phyloP scores from a whole-genome alignment of 1,284 basidiomycete species.

The Sporisorium graminicola region DNA sequence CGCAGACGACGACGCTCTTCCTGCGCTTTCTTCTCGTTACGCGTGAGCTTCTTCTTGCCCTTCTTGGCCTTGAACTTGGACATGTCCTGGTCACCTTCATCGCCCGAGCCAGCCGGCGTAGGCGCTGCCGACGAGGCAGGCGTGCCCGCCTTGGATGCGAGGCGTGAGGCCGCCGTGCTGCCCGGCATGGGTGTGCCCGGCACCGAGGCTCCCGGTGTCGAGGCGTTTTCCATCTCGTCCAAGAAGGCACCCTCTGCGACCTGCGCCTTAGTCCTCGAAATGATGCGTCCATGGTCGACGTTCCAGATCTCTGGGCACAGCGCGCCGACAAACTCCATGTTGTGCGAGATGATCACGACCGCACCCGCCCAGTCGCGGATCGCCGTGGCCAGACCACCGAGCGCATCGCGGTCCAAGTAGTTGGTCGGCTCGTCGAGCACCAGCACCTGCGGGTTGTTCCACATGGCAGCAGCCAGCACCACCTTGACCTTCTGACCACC shows the following conservation, averaged over 20 bases:
- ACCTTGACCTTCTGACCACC: constrained; percentile 94
- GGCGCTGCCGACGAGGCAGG: constrained; percentile 69
- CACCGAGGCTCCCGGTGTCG: constrained; percentile 79
- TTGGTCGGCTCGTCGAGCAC: constrained; percentile 83
- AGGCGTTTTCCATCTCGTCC: constrained; percentile 71
- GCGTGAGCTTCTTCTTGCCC: constrained; percentile 69
- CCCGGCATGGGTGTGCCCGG: constrained; percentile 73
- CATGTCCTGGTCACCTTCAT: constrained; percentile 70
- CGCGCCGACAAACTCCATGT: constrained; percentile 72
- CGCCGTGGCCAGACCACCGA: constrained; percentile 93
- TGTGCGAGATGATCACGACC: constrained; percentile 97
- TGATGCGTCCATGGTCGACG: constrained; percentile 80
- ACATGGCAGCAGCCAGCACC: constrained; percentile 69
- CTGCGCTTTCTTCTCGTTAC: constrained; percentile 69
- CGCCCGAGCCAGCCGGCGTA: constrained; percentile 71
- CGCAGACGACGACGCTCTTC: constrained; percentile 66
- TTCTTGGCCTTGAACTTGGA: constrained; percentile 68
- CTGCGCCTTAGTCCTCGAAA: constrained; percentile 86
- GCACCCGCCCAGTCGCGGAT: constrained; percentile 97
- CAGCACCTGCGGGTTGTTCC: constrained; percentile 69
- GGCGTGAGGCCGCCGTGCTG: constrained; percentile 70
- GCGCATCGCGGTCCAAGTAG: constrained; percentile 77
- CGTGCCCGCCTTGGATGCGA: constrained; percentile 69
- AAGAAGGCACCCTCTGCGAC: constrained; percentile 82
- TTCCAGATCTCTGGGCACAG: constrained; percentile 75